phyloP scores from a whole-genome alignment of 2,329 filamentous ascomycete species.

The Alternaria sp. region DNA sequence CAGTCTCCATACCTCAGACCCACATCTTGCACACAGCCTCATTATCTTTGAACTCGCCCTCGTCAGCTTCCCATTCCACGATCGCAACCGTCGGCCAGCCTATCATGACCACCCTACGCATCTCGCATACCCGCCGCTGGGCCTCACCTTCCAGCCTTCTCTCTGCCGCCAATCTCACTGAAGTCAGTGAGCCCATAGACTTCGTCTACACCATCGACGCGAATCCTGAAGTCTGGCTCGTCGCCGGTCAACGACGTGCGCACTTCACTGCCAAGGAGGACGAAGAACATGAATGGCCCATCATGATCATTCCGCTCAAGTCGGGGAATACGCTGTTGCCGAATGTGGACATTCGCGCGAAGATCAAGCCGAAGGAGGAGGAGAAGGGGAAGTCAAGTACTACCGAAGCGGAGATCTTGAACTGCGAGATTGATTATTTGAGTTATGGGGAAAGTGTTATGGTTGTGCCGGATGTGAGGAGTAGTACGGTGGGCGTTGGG shows the following conservation, averaged over 20 bases:
- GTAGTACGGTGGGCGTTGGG: conserved; percentile 61
- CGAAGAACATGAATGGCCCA: conserved; percentile 61
- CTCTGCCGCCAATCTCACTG: conserved; percentile 34
- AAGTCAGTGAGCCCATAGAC: conserved; percentile 61
- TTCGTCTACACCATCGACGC: conserved; percentile 85
- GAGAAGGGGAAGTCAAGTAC: conserved; percentile 21
- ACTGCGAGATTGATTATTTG: conserved; percentile 79
- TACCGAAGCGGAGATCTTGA: conserved; percentile 44
- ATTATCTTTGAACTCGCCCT: conserved; percentile 59
- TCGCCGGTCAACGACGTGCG: conserved; percentile 80
- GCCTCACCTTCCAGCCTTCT: conserved; percentile 32
- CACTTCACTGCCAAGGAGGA: conserved; percentile 68
- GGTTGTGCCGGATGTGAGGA: conserved; percentile 73
- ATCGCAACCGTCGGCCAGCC: conserved; percentile 68
- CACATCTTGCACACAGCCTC: conserved; percentile 82
- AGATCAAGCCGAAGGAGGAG: conserved; percentile 51
- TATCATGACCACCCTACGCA: conserved; percentile 65
- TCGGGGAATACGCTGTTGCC: conserved; percentile 81
- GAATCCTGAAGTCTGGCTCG: conserved; percentile 77
- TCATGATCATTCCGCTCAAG: conserved; percentile 81
- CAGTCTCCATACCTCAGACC: conserved; percentile 85
- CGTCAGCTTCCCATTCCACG: conserved; percentile 28
- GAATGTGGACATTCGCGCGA: conserved; percentile 73
- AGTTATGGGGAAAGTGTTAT: conserved; percentile 79
- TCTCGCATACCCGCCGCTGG: conserved; percentile 65